phyloP scores from a whole-genome alignment of 2,329 filamentous ascomycete species.

The Stachybotrys chartarum region DNA sequence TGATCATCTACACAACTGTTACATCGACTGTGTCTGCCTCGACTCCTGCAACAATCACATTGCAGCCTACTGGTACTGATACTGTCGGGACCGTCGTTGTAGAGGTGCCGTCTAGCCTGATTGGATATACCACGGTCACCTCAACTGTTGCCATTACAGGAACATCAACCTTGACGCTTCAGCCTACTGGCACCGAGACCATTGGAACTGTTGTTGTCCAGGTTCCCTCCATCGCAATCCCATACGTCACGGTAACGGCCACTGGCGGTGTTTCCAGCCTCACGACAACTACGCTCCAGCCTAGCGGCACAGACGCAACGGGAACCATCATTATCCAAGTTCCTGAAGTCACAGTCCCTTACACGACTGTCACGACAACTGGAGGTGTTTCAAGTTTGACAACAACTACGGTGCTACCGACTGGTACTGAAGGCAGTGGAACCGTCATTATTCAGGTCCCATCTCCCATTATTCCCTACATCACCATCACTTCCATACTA shows the following conservation, averaged over 20 bases:
- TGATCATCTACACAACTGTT: background rate
- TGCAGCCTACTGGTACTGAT: background rate
- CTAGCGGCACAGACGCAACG: background rate
- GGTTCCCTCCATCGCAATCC: background rate
- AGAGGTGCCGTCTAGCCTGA: background rate
- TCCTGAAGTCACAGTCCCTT: background rate
- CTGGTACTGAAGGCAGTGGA: background rate
- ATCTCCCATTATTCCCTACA: background rate
- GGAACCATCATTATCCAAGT: background rate
- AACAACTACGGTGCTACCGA: background rate
- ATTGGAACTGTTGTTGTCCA: background rate
- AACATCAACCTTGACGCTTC: background rate
- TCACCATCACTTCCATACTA: background rate
- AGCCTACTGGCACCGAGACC: background rate
- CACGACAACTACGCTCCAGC: background rate
- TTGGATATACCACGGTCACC: background rate
- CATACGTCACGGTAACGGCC: background rate
- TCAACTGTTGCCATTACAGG: background rate
- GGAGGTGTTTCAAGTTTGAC: too few relatives aligned
- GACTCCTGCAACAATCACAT: background rate
- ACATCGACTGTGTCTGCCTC: background rate
- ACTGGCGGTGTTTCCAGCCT: background rate
- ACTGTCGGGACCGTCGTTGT: background rate
- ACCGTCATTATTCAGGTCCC: background rate
- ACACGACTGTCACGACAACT: background rate